Base-by-base conservation (phyloP, 1,284 basidiomycete genomes). In the Austropuccinia psidii region DNA sequence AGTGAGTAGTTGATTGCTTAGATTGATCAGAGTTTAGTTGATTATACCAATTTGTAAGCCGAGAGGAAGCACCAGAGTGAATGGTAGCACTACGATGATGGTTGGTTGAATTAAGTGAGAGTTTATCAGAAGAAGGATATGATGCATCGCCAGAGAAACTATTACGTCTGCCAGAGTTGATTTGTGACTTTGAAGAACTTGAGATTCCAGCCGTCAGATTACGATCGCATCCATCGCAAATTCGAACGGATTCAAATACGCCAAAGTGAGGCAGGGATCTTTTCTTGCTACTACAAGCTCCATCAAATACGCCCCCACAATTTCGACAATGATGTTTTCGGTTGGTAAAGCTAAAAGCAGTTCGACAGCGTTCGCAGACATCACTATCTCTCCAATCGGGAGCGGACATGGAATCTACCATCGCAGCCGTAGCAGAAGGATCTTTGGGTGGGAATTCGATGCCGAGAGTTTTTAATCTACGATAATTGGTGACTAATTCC, bases 301-400 rank as follows among this genome's bases (percentile, higher is more conserved):
- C 92, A 82, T 97, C 94, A 79, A 97, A 98, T 21, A 98, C 92
- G 78, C 90, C 88, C 9, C 96, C 96, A 81, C 96, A 99, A 81
- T 98, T 98, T 8, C 96, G 87, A 81, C 96, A 99, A 80, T 99
- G 96, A 80, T 98, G 96, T 80, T 98, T 98, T 74, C 96, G 87
- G 80, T 97, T 98, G 49, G 94, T 97, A 78, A 97, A 95, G 0
- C 89, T 88, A 82, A 99, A 99, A 0, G 90, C 82, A 0, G 90
- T 89, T 24, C 96, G 87, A 81, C 96, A 99, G 29, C 93, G 87
- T 77, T 96, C 87, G 81, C 96, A 99, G 15, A 94, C 88, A 39
- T 95, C 90, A 0, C 92, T 92, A 80, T 98, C 95, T 54, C 92
- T 89, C 95, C 95, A 98, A 78, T 95, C 91, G 0, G 95, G 95